Base-by-base conservation (phyloP, 1,284 basidiomycete species). In the Puccinia sorghi region DNA sequence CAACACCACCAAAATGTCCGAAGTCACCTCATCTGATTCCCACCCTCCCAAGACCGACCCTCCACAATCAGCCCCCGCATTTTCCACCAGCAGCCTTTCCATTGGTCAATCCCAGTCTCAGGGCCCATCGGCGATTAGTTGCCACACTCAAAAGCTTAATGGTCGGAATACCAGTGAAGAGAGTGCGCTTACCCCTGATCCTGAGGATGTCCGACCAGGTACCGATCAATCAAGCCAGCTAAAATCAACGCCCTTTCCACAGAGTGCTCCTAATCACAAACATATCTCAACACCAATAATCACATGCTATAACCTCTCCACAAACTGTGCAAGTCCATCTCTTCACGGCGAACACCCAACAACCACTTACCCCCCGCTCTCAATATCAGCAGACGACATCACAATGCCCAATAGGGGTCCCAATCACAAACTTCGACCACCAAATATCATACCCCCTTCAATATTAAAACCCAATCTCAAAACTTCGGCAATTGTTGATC, bases 131-230 rank as follows among this genome's bases (percentile, higher is more conserved):
- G 59, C n/a, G 50, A 67, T 41, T n/a, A 39, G 39, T 13, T 56
- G 46, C 41, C 41, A 2, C 37, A 39, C 25, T 43, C 48, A 59
- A 41, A 61, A 77, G 39, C 46, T 25, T 25, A 67, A 57, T 54
- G 64, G 57, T 59, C 66, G 75, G 11, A 67, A 67, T 37, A 61
- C 52, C 12, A 77, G 75, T 70, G 75, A 77, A 70, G 75, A 77
- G 56, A 77, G 75, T 50, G 75, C 75, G 1, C 56, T 77, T n/a
- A 77, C 75, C 22, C 75, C 75, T 70, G 75, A 70, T 57, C 75
- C 75, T 46, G 75, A 77, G 39, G 75, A 77, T 17, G 64, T 27
- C 22, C 73, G 56, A 52, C 13, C 48, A 54, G 50, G 64, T 61
- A 46, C 54, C 13, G 37, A 56, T 43, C 63, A 59, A 59, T 20